A percentile compares a stretch with the other conserved stretches of the same genome.
These are phyloP conservation scores for Dichotomopilus funicola DNA, from an alignment of 2,329 filamentous ascomycete species.

Conservation along the genomic window DNA sequence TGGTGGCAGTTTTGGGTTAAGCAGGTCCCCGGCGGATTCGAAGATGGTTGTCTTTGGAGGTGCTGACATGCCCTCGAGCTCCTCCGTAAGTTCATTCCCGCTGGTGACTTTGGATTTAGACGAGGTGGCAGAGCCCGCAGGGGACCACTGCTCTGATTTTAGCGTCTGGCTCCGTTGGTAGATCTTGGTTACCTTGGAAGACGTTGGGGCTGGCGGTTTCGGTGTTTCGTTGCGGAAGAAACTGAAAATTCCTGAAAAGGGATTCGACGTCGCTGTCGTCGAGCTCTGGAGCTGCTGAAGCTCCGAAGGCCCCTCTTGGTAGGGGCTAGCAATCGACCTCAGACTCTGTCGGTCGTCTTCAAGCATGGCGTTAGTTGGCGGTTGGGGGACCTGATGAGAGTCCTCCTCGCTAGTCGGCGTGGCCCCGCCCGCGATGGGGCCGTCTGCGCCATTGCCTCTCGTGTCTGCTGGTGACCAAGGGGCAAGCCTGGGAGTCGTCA, in stretches of 20 bases:
- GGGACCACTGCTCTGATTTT: slow-evolving; percentile 35
- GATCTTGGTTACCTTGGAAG: slow-evolving; percentile 58
- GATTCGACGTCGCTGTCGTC: slow-evolving; percentile 39
- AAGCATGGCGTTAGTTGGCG: slow-evolving; percentile 55
- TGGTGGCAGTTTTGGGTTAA: slow-evolving; percentile 82
- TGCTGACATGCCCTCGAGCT: slow-evolving; percentile 48
- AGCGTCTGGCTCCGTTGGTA: slow-evolving; percentile 75
- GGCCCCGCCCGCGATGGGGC: slow-evolving; percentile 27
- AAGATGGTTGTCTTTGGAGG: slow-evolving; percentile 91
- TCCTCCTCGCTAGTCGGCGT: slow-evolving; percentile 33
- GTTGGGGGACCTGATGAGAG: slow-evolving; percentile 61
- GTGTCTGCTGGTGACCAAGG: slow-evolving; percentile 36
- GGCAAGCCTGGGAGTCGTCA: slow-evolving; percentile 40
- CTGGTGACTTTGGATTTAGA: slow-evolving; percentile 40
- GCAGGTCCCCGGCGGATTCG: slow-evolving; percentile 85
- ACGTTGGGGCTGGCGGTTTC: slow-evolving; percentile 44
- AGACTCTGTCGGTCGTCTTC: slow-evolving; percentile 61
- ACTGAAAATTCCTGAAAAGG: slow-evolving; percentile 60
- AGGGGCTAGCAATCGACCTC: slow-evolving; percentile 37
- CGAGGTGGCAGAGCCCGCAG: slow-evolving; percentile 28
- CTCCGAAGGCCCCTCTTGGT: slow-evolving; percentile 24
- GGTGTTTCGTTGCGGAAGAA: slow-evolving; percentile 60
- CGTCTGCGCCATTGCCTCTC: slow-evolving; percentile 21
- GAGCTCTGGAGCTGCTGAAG: slow-evolving; percentile 24
- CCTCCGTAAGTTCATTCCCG: slow-evolving; percentile 43